A percentile compares a stretch with the other conserved stretches of the same genome.
Evolutionary conservation across 2,329 filamentous ascomycete species (phyloP).

Genomic region (Septoria linicola): DNA sequence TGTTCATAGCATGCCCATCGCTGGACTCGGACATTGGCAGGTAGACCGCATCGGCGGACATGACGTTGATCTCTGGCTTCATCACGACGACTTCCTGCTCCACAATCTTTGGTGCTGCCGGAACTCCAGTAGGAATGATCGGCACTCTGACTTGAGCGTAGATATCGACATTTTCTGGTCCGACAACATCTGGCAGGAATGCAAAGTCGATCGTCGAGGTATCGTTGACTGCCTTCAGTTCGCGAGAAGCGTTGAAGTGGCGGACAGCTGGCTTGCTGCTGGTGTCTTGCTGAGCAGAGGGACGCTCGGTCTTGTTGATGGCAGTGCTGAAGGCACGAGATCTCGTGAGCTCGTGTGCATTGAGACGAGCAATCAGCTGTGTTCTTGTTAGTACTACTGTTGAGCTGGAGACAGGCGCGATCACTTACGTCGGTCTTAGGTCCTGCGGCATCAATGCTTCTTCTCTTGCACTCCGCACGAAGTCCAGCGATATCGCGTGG

Average conservation of each 20-base stretch:
- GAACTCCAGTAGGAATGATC: conserved; percentile 30
- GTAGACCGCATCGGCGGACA: conserved; percentile 50
- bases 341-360: conserved; percentile 54
- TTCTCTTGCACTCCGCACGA: conserved; percentile 52
- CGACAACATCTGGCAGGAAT: conserved; percentile 52
- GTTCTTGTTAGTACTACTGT: background rate
- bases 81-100: conserved; percentile 45
- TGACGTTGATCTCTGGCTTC: conserved; percentile 58
- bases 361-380: conserved; percentile 53
- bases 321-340: conserved; percentile 57
- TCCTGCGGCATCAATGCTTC: conserved; percentile 49
- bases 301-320: conserved; percentile 40
- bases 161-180: conserved; percentile 22
- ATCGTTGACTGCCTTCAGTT: conserved; percentile 57
- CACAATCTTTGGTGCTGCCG: conserved; percentile 18
- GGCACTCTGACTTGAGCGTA: conserved; percentile 34
- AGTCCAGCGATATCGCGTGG: conserved; percentile 54
- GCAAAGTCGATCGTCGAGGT: conserved; percentile 63
- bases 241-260: conserved; percentile 62
- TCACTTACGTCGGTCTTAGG: conserved; percentile 50
- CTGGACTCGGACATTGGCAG: conserved; percentile 59
- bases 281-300: conserved; percentile 33
- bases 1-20: conserved; percentile 56
- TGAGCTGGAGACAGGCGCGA: background rate
- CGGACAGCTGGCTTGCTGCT: conserved; percentile 40